phyloP scores from a whole-genome alignment of 306 rosid species.

The Quercus cerris region DNA sequence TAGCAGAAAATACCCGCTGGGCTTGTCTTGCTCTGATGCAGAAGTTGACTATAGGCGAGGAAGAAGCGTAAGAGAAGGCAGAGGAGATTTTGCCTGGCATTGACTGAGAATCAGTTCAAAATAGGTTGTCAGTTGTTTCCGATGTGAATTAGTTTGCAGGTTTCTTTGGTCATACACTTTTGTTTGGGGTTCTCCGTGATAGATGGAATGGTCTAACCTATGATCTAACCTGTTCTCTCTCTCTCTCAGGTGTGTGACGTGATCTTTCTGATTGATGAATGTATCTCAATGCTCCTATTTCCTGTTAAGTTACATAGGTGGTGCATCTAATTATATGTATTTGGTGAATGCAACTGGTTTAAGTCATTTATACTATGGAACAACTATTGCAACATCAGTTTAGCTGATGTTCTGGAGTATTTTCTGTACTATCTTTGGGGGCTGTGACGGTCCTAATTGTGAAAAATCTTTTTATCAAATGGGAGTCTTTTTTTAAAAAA shows the following conservation, averaged over 20 bases:
- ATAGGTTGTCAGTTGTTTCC: conserved; percentile 32
- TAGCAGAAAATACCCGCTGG: conserved; percentile 64
- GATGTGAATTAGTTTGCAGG: conserved; percentile 49
- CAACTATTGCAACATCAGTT: conserved; percentile 14
- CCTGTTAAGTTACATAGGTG: background rate
- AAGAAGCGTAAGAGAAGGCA: conserved; percentile 74
- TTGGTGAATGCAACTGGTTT: background rate
- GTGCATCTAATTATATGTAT: conserved; percentile 12
- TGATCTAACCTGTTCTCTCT: conserved; percentile 50
- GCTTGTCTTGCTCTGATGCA: conserved; percentile 89
- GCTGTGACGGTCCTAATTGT: background rate
- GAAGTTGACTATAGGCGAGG: conserved; percentile 95
- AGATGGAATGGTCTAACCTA: conserved; percentile 74
- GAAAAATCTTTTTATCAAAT: background rate
- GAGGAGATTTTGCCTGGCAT: conserved; percentile 62
- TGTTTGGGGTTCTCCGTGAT: conserved; percentile 41
- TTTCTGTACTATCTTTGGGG: background rate
- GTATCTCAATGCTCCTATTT: conserved; percentile 16
- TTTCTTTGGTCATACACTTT: conserved; percentile 24
- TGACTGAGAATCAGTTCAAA: conserved; percentile 42
- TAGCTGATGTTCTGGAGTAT: conserved; percentile 2
- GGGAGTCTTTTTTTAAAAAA: background rate
- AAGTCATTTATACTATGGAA: background rate
- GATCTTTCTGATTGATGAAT: conserved; percentile 53
- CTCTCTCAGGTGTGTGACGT: conserved; percentile 34